Base-by-base conservation (phyloP, 2,329 filamentous ascomycete genomes). In the Rhinocladiella similis region DNA sequence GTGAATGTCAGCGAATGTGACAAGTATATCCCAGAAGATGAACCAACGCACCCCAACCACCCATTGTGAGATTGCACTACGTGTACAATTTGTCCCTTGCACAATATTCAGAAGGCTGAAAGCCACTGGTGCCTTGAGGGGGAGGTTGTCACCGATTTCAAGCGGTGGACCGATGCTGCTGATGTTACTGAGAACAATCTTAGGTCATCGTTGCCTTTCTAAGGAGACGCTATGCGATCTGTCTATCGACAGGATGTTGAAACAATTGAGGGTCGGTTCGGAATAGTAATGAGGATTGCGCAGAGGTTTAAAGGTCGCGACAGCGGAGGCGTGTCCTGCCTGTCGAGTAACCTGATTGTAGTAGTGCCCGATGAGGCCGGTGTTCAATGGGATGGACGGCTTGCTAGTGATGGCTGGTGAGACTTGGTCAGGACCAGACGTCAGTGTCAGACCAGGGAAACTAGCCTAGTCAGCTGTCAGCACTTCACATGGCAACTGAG, bases 21-120 rank as follows among this genome's bases (percentile, higher is more conserved):
- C 29, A 9, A 10, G 6, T 3, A 33, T 12, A 7, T 33, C 29
- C 5, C 2, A 29, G 22, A 45, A 35, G 19, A 13, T n/a, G 41
- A 38, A 42, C 12, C 20, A 48, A 16, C 45, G 18, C 16, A 63
- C 61, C 61, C 59, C 59, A 62, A 36, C 61, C 60, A 50, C 46
- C 43, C 60, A 62, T 62, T 27, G 39, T 54, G 38, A 41, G 18
- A 41, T 19, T 16, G n/a, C 5, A 5, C 10, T 55, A 47, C 43
- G n/a, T 35, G 12, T n/a, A n/a, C n/a, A n/a, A n/a, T 46, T 45
- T 46, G 19, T 45, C 38, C 42, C n/a, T 9, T 25, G 42, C 22
- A 33, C 29, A 33, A 12, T 45, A 20, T 45, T 25, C 14, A 12
- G 14, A 25, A 20, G 20, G 22, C 5, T 20, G 14, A 13, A n/a